These are phyloP conservation scores for Zymoseptoria passerinii DNA, from an alignment of 2,329 filamentous ascomycete genomes.

Conservation along the genomic window DNA sequence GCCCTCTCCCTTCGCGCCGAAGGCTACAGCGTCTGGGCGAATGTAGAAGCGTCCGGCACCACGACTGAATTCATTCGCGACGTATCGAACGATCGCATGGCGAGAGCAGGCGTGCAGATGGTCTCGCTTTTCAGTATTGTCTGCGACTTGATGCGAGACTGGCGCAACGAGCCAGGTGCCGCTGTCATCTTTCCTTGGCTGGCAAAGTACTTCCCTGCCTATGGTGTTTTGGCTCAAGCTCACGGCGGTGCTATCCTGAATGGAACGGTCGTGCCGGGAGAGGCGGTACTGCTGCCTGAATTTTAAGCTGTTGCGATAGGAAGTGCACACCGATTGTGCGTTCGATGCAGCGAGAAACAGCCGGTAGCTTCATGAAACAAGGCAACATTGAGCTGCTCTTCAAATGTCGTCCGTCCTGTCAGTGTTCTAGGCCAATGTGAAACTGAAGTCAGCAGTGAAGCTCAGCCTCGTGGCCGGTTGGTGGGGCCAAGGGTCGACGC, in stretches of 20 bases:
- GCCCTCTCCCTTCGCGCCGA: constrained; percentile 62
- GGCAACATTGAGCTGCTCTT: background rate
- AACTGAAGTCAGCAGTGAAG: background rate
- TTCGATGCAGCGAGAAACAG: background rate
- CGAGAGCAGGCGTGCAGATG: constrained; percentile 56
- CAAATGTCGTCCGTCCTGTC: background rate
- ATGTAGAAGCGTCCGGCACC: constrained; percentile 63
- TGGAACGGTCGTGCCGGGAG: constrained; percentile 50
- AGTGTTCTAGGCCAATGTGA: background rate
- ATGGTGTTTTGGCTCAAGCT: constrained; percentile 54
- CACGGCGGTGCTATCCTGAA: constrained; percentile 54
- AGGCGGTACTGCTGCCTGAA: constrained; percentile 32
- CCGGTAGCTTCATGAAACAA: background rate
- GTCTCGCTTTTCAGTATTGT: constrained; percentile 56
- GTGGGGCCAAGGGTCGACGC: background rate
- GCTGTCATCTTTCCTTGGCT: constrained; percentile 54
- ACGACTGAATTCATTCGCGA: constrained; percentile 53
- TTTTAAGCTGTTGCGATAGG: background rate
- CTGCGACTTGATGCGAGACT: constrained; percentile 50
- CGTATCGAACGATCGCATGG: constrained; percentile 59
- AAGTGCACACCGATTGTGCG: background rate
- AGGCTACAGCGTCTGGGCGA: constrained; percentile 66
- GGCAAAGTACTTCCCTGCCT: constrained; percentile 56
- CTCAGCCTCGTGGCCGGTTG: background rate
- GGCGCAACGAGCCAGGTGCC: constrained; percentile 48